Percentiles rank a stretch among this genome's conserved stretches.
These are phyloP conservation scores for Anthracocystis panici-leucophaei DNA, from an alignment of 1,284 basidiomycete genomes.

Conservation along the genomic window DNA sequence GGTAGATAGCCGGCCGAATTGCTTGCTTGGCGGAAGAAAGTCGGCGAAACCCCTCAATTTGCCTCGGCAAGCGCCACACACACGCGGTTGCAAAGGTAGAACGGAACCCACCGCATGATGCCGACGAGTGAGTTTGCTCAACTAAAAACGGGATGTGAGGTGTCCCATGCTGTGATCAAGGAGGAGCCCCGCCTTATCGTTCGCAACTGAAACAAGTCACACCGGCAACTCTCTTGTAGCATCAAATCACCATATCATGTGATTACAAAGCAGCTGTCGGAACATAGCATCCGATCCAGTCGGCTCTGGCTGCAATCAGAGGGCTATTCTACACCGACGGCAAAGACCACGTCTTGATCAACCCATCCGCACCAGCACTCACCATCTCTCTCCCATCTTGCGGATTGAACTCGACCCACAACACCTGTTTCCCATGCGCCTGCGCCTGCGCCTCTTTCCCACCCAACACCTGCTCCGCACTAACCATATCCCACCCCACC, in stretches of 20 bases:
- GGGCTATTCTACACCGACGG: background rate
- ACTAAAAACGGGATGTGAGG: too few relatives aligned
- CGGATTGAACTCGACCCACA: slow-evolving; percentile 87
- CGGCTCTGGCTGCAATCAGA: too few relatives aligned
- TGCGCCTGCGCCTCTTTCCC: slow-evolving; percentile 79
- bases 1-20: background rate
- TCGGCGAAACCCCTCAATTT: slow-evolving; percentile 19
- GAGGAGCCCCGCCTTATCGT: too few relatives aligned
- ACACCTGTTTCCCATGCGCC: slow-evolving; percentile 84
- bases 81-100: background rate
- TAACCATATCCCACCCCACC: slow-evolving; percentile 90
- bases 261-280: too few relatives aligned
- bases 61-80: slow-evolving; percentile 2
- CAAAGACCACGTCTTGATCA: slow-evolving; percentile 60
- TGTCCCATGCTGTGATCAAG: too few relatives aligned
- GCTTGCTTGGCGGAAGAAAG: slow-evolving; percentile 9
- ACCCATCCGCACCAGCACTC: slow-evolving; percentile 80
- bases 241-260: too few relatives aligned
- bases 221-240: too few relatives aligned
- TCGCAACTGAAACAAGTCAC: too few relatives aligned
- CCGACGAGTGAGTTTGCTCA: too few relatives aligned
- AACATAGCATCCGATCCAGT: too few relatives aligned
- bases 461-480: slow-evolving; percentile 23
- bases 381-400: slow-evolving; percentile 76
- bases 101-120: background rate